Base-by-base conservation (phyloP, 2,329 filamentous ascomycete genomes). In the Pezicula carpinea region DNA sequence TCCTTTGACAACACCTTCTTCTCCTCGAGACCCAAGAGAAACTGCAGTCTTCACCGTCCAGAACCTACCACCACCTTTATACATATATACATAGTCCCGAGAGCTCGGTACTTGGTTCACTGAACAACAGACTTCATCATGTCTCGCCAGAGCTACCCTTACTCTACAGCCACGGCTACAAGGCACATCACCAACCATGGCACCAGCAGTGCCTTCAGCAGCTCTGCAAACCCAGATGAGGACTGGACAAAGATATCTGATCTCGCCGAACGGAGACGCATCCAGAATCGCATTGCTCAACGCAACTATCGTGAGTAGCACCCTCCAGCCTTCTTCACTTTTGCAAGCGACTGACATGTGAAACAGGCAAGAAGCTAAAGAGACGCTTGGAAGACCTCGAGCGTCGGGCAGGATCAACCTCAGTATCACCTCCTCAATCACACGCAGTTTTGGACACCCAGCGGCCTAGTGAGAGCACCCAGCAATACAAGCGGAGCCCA, bases 201-300 rank as follows among this genome's bases (percentile, higher is more conserved):
- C 65, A 95, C 88, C 52, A 96, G 89, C 73, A 96, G 89, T 71
- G 92, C 92, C 59, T 96, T 95, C 75, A 95, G 89, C 71, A 87
- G 86, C 61, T 95, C 89, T 54, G 92, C 91, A 60, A 95, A 95
- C 67, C 88, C 92, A 46, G 91, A 96, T 64, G 92, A 97, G 72
- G 92, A 97, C 73, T 97, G 92, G 92, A 96, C 92, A 65, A 95
- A 96, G 81, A 96, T 97, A 66, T 95, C 92, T 48, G 92, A 97
- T 69, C 83, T 97, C 50, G 92, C 91, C 43, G 92, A 97, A 72
- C 84, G 93, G 64, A 79, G 91, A 62, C 82, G 91, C 65, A 96
- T 96, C 73, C 91, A 97, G 72, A 97, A 97, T 73, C 84, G 92
- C 59, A 96, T 97, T 76, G 92, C 92, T 58, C 92, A 97, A 72